These are phyloP conservation scores for Henningerozyma blattae DNA, from an alignment of 805 yeast species.

Conservation along the genomic window DNA sequence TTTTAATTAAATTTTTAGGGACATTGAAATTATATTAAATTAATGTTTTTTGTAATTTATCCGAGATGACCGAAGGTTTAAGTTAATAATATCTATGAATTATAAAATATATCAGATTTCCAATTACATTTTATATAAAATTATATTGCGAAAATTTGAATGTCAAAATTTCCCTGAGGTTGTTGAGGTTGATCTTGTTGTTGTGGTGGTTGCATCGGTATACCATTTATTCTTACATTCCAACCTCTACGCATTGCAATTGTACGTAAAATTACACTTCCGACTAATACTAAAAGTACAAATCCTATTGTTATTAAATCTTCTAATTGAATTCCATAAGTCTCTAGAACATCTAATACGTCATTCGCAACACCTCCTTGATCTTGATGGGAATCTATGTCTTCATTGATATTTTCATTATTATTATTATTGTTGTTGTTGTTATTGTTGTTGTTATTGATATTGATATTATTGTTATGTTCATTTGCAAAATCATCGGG, in stretches of 20 bases:
- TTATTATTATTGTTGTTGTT: not conserved
- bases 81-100: not conserved
- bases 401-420: not conserved
- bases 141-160: slow-evolving; percentile 20
- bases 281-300: slow-evolving; percentile 9
- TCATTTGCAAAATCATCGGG: slow-evolving; percentile 3
- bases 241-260: slow-evolving; percentile 16
- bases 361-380: slow-evolving; percentile 3
- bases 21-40: too few relatives aligned
- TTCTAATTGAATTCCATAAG: slow-evolving; percentile 11
- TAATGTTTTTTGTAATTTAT: too few relatives aligned
- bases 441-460: not conserved
- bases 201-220: slow-evolving; percentile 2
- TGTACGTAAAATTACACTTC: slow-evolving; percentile 10
- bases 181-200: slow-evolving; percentile 2
- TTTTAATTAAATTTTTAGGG: too few relatives aligned
- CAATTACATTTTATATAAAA: not conserved
- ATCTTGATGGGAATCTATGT: not conserved
- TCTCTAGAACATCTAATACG: slow-evolving; percentile 1
- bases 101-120: not conserved
- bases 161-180: slow-evolving; percentile 10
- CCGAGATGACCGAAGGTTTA: too few relatives aligned
- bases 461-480: not conserved
- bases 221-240: slow-evolving; percentile 18
- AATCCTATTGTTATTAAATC: slow-evolving; percentile 12